phyloP scores from a whole-genome alignment of 2,329 filamentous ascomycete species.

The Xylaria sp. region DNA sequence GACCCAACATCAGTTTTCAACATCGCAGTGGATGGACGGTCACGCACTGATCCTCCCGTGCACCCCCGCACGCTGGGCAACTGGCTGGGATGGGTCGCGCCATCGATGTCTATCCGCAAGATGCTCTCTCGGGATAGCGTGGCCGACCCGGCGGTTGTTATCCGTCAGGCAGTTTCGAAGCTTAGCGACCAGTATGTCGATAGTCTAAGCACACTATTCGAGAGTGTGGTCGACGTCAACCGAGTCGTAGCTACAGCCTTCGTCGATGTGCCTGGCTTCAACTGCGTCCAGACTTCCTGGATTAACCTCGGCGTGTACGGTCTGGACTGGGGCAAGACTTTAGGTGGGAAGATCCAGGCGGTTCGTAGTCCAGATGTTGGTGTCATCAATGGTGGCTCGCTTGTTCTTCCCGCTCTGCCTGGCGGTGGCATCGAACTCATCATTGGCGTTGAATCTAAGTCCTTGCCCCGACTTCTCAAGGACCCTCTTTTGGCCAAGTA shows the following conservation, averaged over 20 bases:
- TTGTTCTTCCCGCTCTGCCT: slow-evolving; percentile 50
- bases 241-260: slow-evolving; percentile 51
- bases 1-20: slow-evolving; percentile 52
- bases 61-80: slow-evolving; percentile 54
- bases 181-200: slow-evolving; percentile 50
- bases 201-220: slow-evolving; percentile 48
- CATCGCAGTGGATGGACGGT: slow-evolving; percentile 53
- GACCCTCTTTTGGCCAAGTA: slow-evolving; percentile 50
- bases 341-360: slow-evolving; percentile 48
- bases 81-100: slow-evolving; percentile 53
- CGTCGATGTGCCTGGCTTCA: slow-evolving; percentile 51
- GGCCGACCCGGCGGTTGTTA: slow-evolving; percentile 50
- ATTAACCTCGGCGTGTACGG: slow-evolving; percentile 50
- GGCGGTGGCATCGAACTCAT: slow-evolving; percentile 51
- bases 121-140: slow-evolving; percentile 48
- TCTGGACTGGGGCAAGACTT: slow-evolving; percentile 50
- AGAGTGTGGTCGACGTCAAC: slow-evolving; percentile 49
- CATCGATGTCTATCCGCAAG: slow-evolving; percentile 46
- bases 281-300: slow-evolving; percentile 52
- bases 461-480: slow-evolving; percentile 45
- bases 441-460: slow-evolving; percentile 50
- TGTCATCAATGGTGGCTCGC: slow-evolving; percentile 50
- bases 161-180: slow-evolving; percentile 50
- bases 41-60: slow-evolving; percentile 51
- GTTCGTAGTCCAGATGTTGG: slow-evolving; percentile 50